phyloP scores from a whole-genome alignment of 768 basidiomycete species.

The Leucocoprinus birnbaumii region DNA sequence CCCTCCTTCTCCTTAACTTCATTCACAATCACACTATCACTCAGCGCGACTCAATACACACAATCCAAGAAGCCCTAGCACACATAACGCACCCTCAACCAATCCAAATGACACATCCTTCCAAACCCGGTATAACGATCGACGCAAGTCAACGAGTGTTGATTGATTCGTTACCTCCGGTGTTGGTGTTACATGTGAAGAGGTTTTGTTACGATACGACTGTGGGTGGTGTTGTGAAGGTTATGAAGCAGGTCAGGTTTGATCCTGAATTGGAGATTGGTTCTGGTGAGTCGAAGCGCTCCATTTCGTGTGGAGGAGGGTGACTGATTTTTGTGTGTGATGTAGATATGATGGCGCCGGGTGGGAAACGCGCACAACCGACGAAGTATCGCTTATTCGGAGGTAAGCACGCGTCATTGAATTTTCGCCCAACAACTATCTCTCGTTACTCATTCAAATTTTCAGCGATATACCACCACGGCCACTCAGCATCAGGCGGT shows the following conservation, averaged over 20 bases:
- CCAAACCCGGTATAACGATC: constrained; percentile 52
- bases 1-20: too few species aligned
- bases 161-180: constrained; percentile 80
- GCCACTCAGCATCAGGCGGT: constrained; percentile 84
- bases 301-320: background rate
- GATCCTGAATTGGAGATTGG: constrained; percentile 76
- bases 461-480: constrained; percentile 90
- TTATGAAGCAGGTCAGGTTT: constrained; percentile 78
- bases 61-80: constrained; percentile 80
- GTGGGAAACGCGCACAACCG: constrained; percentile 38
- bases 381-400: constrained; percentile 81
- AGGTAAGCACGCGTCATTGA: constrained; percentile 49
- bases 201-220: constrained; percentile 83
- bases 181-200: constrained; percentile 88
- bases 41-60: constrained; percentile 70
- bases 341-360: constrained; percentile 60
- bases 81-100: constrained; percentile 77
- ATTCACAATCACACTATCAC: background rate
- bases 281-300: constrained; percentile 39
- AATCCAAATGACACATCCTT: constrained; percentile 67
- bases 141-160: constrained; percentile 66
- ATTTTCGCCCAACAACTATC: background rate
- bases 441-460: background rate
- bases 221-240: constrained; percentile 80
- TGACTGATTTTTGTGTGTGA: background rate